phyloP scores from a whole-genome alignment of 2,329 filamentous ascomycete species.

The Tympanopsis confertula region DNA sequence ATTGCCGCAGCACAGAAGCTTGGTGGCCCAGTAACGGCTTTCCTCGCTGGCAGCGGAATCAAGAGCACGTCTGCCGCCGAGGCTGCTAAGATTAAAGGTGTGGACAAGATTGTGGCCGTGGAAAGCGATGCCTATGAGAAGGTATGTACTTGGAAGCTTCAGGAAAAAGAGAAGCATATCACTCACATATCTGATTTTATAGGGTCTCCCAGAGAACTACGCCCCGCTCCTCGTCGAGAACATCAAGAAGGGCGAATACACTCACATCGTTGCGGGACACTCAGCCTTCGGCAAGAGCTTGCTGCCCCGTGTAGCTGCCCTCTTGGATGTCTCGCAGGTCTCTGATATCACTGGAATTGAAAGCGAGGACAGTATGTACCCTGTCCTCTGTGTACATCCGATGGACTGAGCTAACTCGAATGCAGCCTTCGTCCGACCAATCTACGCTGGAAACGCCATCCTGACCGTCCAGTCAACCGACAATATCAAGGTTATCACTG shows the following conservation, averaged over 20 bases:
- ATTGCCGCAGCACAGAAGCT: neutral
- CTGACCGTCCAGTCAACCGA: constrained; percentile 88
- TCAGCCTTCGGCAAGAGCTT: constrained; percentile 95
- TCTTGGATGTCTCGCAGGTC: constrained; percentile 85
- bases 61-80: neutral
- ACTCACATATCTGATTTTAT: constrained; percentile 1
- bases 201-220: constrained; percentile 87
- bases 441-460: constrained; percentile 96
- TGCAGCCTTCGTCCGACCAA: constrained; percentile 72
- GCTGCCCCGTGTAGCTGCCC: constrained; percentile 78
- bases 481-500: constrained; percentile 75
- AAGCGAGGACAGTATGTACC: constrained; percentile 60
- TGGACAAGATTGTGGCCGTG: neutral
- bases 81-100: neutral
- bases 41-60: neutral
- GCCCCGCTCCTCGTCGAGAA: constrained; percentile 91
- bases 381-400: neutral
- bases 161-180: neutral
- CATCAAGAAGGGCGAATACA: constrained; percentile 89
- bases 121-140: neutral
- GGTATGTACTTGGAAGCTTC: neutral
- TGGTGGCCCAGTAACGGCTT: neutral
- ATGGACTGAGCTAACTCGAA: neutral
- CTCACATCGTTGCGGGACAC: constrained; percentile 81
- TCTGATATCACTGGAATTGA: constrained; percentile 84